Conservation (phyloP, 2,329 filamentous ascomycete species). For the Fusarium drepaniforme region DNA sequence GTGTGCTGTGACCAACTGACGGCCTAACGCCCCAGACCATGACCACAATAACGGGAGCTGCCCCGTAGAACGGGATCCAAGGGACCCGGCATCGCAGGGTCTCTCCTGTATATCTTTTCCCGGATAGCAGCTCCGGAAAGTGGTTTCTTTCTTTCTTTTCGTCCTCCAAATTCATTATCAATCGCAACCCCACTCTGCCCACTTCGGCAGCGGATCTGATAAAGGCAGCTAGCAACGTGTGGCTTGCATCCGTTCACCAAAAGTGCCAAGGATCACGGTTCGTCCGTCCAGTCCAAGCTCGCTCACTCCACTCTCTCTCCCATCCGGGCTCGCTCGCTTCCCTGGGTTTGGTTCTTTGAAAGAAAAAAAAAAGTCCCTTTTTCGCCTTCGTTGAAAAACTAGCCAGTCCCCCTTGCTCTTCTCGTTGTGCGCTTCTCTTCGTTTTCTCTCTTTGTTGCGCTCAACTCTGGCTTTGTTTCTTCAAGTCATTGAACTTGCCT, state of each 20-base stretch:
- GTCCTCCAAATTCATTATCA: constrained; percentile 32
- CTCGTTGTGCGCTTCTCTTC: constrained; percentile 7
- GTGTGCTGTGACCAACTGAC: background rate
- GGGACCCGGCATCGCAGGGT: background rate
- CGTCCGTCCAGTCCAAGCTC: background rate
- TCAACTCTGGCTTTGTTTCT: background rate
- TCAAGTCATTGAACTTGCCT: constrained; percentile 7
- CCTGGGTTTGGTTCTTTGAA: background rate
- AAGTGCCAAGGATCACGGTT: constrained; percentile 36
- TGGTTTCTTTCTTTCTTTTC: constrained; percentile 13
- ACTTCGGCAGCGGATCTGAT: constrained; percentile 34
- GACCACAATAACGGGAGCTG: too few relatives aligned
- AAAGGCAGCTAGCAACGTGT: constrained; percentile 31
- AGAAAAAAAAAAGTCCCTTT: background rate
- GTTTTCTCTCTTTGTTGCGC: background rate
- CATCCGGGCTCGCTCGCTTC: background rate
- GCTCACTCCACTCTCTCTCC: constrained; percentile 32
- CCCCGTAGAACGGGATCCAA: background rate
- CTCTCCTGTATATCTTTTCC: background rate
- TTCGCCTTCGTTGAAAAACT: constrained; percentile 25
- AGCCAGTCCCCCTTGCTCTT: constrained; percentile 5
- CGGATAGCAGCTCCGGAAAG: constrained; percentile 15
- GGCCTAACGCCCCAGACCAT: background rate
- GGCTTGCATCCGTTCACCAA: constrained; percentile 11
- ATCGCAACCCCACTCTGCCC: constrained; percentile 27